Evolutionary conservation across 805 yeast species (phyloP).

Genomic region (Spathaspora girioi): DNA sequence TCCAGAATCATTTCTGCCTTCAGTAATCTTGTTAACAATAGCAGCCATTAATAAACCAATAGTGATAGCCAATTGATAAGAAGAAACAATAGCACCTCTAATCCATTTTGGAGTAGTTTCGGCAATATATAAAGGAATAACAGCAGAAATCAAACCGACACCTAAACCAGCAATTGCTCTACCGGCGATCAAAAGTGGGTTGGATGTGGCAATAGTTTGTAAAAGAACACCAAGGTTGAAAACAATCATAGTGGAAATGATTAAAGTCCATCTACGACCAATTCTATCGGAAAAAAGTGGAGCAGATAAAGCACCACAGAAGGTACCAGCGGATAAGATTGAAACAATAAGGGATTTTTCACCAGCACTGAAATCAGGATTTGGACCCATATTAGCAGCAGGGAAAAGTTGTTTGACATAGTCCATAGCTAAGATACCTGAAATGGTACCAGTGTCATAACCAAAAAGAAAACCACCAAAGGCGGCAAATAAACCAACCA

Average conservation of each 20-base stretch:
- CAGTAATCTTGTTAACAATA: constrained; percentile 33
- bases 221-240: constrained; percentile 36
- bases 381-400: constrained; percentile 4
- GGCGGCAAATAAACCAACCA: constrained; percentile 39
- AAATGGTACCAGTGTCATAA: constrained; percentile 41
- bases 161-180: constrained; percentile 41
- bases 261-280: constrained; percentile 38
- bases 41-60: constrained; percentile 36
- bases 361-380: constrained; percentile 13
- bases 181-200: constrained; percentile 36
- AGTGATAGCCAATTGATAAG: constrained; percentile 39
- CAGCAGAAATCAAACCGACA: constrained; percentile 39
- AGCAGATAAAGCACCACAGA: constrained; percentile 37
- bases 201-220: constrained; percentile 33
- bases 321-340: constrained; percentile 38
- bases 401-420: constrained; percentile 30
- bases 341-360: constrained; percentile 23
- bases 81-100: constrained; percentile 41
- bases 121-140: constrained; percentile 37
- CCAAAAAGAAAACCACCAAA: constrained; percentile 41
- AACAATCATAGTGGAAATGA: constrained; percentile 27
- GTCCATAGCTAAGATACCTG: constrained; percentile 40
- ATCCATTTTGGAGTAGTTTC: constrained; percentile 41
- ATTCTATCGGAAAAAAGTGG: constrained; percentile 33
- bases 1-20: constrained; percentile 29